Percentiles rank a stretch among this genome's conserved stretches.
phyloP scores from a whole-genome alignment of 2,329 filamentous ascomycete genomes.

The Trichoderma simmonsii region DNA sequence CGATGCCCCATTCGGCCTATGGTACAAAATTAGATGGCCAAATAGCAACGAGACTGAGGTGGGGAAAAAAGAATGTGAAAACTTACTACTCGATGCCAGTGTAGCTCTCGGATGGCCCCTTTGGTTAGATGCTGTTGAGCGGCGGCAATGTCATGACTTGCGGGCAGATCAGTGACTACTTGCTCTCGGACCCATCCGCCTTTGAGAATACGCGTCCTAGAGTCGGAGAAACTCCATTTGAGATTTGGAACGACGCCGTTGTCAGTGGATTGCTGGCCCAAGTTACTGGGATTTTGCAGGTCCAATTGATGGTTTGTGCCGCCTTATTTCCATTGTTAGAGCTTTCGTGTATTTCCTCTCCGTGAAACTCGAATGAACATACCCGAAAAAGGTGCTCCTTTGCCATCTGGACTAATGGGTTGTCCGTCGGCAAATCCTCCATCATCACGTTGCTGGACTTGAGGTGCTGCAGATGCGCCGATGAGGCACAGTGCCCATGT shows the following conservation, averaged over 20 bases:
- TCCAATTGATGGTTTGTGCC: slow-evolving; percentile 62
- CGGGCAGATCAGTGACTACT: slow-evolving; percentile 63
- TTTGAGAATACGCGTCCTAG: slow-evolving; percentile 57
- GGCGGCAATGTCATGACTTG: slow-evolving; percentile 63
- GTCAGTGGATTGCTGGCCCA: slow-evolving; percentile 61
- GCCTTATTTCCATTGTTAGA: slow-evolving; percentile 40
- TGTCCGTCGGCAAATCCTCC: slow-evolving; percentile 48
- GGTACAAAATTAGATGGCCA: background rate
- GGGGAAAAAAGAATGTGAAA: background rate
- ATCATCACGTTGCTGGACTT: slow-evolving; percentile 24
- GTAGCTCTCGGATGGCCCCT: slow-evolving; percentile 62
- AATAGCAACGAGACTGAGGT: background rate
- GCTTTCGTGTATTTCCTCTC: background rate
- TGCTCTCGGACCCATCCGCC: slow-evolving; percentile 67
- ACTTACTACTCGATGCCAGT: slow-evolving; percentile 65
- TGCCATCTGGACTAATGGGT: slow-evolving; percentile 55
- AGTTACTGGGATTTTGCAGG: slow-evolving; percentile 60
- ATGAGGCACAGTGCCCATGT: slow-evolving; percentile 17
- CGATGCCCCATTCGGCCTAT: slow-evolving; percentile 64
- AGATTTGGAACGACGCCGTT: slow-evolving; percentile 62
- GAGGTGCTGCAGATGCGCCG: slow-evolving; percentile 23
- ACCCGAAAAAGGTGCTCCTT: slow-evolving; percentile 58
- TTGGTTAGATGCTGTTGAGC: slow-evolving; percentile 67
- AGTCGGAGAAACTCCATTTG: slow-evolving; percentile 69
- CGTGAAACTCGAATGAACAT: slow-evolving; percentile 21